These are phyloP conservation scores for Phytopythium delawarense DNA, from an alignment of 352 stramenopile species.

Conservation along the genomic window DNA sequence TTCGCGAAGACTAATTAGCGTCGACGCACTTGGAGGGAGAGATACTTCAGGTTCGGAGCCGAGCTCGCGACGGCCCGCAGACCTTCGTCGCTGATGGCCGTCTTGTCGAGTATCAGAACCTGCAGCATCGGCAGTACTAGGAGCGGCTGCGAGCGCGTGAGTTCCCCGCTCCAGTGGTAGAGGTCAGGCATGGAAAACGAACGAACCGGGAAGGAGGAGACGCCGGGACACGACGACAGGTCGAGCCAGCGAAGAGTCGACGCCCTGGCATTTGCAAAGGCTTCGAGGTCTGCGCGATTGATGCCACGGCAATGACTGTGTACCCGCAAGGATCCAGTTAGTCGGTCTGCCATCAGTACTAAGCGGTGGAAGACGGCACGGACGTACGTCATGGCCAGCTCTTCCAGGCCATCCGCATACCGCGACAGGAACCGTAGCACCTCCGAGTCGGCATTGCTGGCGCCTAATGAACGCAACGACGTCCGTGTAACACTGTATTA, in stretches of 20 bases:
- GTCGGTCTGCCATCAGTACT: background rate
- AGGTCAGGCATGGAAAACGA: background rate
- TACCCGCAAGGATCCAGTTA: background rate
- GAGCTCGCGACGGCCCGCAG: constrained; percentile 29
- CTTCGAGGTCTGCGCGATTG: constrained; percentile 35
- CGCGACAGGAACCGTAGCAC: constrained; percentile 33
- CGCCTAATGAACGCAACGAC: constrained; percentile 19
- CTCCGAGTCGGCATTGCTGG: constrained; percentile 34
- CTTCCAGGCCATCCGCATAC: constrained; percentile 26
- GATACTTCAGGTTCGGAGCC: constrained; percentile 39
- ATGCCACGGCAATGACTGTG: constrained; percentile 13
- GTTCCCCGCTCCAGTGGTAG: background rate
- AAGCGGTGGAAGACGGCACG: background rate
- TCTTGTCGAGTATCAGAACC: constrained; percentile 65
- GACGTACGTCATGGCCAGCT: constrained; percentile 47
- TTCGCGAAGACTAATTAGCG: background rate
- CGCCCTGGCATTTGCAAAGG: constrained; percentile 24
- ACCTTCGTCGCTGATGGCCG: constrained; percentile 38
- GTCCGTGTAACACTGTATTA: constrained; percentile 1
- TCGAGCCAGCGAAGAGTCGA: constrained; percentile 41
- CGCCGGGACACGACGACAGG: constrained; percentile 42
- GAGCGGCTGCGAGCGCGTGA: background rate
- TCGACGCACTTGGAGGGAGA: constrained; percentile 54
- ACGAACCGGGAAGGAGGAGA: constrained; percentile 38
- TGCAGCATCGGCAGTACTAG: constrained; percentile 31